Evolutionary conservation across 2,329 filamentous ascomycete genomes (phyloP), one percentile per base, ranked within the genome.

Genomic region (Drechslerella stenobrocha): DNA sequence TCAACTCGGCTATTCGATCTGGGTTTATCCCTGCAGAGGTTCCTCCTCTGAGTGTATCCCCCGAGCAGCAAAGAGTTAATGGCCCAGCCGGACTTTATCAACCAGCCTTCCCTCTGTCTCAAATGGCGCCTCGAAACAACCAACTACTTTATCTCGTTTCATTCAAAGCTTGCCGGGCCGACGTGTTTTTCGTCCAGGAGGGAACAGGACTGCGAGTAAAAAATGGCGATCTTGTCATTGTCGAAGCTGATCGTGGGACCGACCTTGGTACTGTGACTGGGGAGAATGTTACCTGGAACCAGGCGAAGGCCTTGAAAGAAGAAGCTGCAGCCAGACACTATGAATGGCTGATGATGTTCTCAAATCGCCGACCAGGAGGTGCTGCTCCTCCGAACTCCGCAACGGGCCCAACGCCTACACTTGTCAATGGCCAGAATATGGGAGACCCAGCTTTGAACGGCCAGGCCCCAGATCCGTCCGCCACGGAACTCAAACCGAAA

Each of bases 281-380:
- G 72, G 88, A 90, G 70, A 91, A 95, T 73, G 85, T 97, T 35
- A 88, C 90, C 70, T 90, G 90, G 82, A 87, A 90, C 71, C 84
- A 87, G 52, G 93, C 93, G 6, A 91, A 93, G 74, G 87, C 93
- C 47, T 79, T 90, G 71, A 96, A 96, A 76, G 89, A 95, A 73
- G 87, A 93, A 72, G 95, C 92, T 71, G 88, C 88, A 1, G 90
- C 96, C 75, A 90, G 97, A 75, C 93, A 98, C 76, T 96, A 96
- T 78, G 91, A 90, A 74, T 97, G 92, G 89, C 82, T 98, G 53
- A 96, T 97, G 88, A 93, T 97, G 88, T 98, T 96, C 76, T 96
- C 90, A 0, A 72, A 71, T 37, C 75, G 88, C 85, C 74, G 89
- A 78, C 71, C 80, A 75, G 70, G 90, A 85, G 88, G 87, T 0